These are phyloP conservation scores for Pyrus hybrid DNA, from an alignment of 331 rosid genomes.

Conservation along the genomic window DNA sequence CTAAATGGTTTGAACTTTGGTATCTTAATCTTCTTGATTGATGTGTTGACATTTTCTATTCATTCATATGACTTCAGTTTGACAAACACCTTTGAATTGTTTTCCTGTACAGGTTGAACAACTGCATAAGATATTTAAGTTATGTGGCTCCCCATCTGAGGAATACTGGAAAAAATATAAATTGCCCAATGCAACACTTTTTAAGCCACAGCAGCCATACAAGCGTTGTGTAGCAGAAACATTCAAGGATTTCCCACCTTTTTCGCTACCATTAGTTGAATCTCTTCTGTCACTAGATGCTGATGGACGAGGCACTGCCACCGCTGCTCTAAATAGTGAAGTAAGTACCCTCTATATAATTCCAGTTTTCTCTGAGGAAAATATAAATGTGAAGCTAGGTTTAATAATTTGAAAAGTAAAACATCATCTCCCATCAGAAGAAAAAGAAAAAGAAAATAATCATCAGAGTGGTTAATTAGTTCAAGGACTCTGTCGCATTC, in stretches of 20 bases:
- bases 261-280: conserved; percentile 63
- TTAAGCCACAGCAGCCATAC: conserved; percentile 95
- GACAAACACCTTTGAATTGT: conserved; percentile 21
- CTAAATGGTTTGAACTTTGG: neutral
- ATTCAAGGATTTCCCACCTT: conserved; percentile 71
- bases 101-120: conserved; percentile 73
- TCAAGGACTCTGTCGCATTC: neutral
- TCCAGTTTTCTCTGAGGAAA: neutral
- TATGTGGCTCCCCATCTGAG: conserved; percentile 96
- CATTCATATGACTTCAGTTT: conserved; percentile 16
- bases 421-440: neutral
- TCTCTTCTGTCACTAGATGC: conserved; percentile 83
- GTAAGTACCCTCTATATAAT: conserved; percentile 40
- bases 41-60: neutral
- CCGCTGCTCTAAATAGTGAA: conserved; percentile 63
- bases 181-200: conserved; percentile 94
- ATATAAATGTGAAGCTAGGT: neutral
- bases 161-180: conserved; percentile 91
- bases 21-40: neutral
- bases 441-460: neutral
- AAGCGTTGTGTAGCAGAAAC: conserved; percentile 65
- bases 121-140: conserved; percentile 90
- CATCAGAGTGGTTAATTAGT: neutral
- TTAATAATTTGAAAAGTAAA: neutral
- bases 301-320: conserved; percentile 59